A percentile compares a stretch with the other conserved stretches of the same genome.
These are phyloP conservation scores for Arthrobotrys entomopaga DNA, from an alignment of 2,329 filamentous ascomycete genomes.

Conservation along the genomic window DNA sequence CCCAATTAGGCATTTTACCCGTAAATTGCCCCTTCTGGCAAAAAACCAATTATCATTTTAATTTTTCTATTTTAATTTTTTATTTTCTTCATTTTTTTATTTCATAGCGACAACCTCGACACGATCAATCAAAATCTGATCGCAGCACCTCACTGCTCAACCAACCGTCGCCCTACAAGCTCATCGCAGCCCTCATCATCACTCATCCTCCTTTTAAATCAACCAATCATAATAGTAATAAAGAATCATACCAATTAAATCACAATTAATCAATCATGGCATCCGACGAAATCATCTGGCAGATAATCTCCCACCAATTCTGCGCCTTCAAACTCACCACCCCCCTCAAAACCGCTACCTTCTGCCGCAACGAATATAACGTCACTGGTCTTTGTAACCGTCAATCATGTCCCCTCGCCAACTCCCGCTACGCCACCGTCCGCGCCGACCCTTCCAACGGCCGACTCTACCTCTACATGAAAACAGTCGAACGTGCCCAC, in stretches of 20 bases:
- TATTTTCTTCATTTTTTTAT: slow-evolving; percentile 12
- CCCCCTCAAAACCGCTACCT: slow-evolving; percentile 71
- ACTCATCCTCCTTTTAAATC: no score
- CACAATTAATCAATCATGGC: slow-evolving; percentile 70
- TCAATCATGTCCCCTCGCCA: slow-evolving; percentile 89
- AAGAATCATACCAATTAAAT: background rate
- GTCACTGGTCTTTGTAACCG: slow-evolving; percentile 84
- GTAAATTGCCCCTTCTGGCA: background rate
- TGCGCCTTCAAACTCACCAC: slow-evolving; percentile 83
- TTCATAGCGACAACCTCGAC: no score
- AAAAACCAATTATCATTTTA: no score
- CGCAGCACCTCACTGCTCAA: no score
- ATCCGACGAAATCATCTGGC: slow-evolving; percentile 97
- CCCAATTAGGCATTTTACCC: slow-evolving; percentile 21
- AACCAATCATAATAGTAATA: no score
- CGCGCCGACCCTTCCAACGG: slow-evolving; percentile 75
- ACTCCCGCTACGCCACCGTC: slow-evolving; percentile 91
- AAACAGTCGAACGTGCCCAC: slow-evolving; percentile 88
- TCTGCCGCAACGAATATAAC: slow-evolving; percentile 96
- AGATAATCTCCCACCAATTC: slow-evolving; percentile 94
- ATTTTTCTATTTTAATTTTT: slow-evolving; percentile 16
- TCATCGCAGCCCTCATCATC: no score
- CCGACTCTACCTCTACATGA: slow-evolving; percentile 94
- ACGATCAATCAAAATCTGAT: no score
- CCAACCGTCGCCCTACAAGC: no score